Evolutionary conservation across 2,329 filamentous ascomycete genomes (phyloP), one percentile per base, ranked within the genome.

Genomic region (Colletotrichum sp.): DNA sequence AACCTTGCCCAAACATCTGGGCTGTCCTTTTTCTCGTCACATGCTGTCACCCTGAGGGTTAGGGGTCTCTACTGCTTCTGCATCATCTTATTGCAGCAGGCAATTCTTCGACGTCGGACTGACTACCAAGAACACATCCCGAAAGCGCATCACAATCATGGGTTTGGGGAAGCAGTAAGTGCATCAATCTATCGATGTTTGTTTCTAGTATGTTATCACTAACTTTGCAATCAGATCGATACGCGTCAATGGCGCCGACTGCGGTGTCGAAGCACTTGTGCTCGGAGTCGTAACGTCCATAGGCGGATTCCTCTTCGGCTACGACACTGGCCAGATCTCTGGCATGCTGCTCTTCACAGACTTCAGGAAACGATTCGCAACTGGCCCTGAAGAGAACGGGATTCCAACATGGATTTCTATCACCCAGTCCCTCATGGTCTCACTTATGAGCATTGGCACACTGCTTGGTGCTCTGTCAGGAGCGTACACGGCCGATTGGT

Each of bases 241-340:
- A 79, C 84, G 82, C 72, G 75, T 87, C 81, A 87, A 86, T 79
- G 86, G 86, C 77, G 85, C 85, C 80, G 81, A 86, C 64, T 87
- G 85, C 68, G 85, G 86, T 63, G 71, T 81, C 28, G 85, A 87
- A 76, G 78, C 86, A 28, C 77, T 88, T 75, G 68, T 88, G 32
- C 79, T 92, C 32, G 90, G 89, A 60, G 83, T 88, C 39, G 85
- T 89, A 57, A 91, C 90, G 59, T 90, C 88, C 60, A 88, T 93
- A 55, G 91, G 91, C 76, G 91, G 90, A 64, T 91, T 92, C 82
- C 87, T 93, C 76, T 92, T 92, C 81, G 92, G 91, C 64, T 92
- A 92, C 78, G 91, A 93, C 78, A 93, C 90, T 12, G 91, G 90
- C 78, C 90, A 92, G 79, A 91, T 92, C 68, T 90, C 89, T 8